phyloP scores from a whole-genome alignment of 2,329 filamentous ascomycete genomes.

The Penicillium italicum region DNA sequence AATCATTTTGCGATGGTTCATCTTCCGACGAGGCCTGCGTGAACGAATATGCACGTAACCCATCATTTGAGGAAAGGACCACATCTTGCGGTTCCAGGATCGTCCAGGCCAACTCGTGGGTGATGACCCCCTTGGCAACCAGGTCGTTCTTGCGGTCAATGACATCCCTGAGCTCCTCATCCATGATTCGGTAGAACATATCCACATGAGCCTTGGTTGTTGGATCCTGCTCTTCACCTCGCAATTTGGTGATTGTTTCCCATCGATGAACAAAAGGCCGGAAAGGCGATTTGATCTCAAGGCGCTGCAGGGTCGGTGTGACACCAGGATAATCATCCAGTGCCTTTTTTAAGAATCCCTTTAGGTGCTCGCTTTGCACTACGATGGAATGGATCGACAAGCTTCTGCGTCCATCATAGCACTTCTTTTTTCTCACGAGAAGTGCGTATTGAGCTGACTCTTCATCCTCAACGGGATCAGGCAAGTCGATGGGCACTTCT shows the following conservation, averaged over 20 bases:
- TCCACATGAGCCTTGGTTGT: conserved; percentile 48
- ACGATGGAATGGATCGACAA: conserved; percentile 61
- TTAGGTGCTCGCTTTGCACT: conserved; percentile 61
- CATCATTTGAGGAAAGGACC: conserved; percentile 8
- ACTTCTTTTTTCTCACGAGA: conserved; percentile 57
- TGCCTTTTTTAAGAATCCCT: conserved; percentile 53
- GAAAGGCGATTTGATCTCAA: conserved; percentile 61
- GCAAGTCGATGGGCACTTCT: conserved; percentile 53
- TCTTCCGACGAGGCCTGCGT: background rate
- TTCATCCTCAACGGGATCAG: conserved; percentile 58
- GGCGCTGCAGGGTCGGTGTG: conserved; percentile 55
- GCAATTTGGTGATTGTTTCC: conserved; percentile 46
- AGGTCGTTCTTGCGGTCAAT: conserved; percentile 53
- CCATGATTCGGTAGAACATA: conserved; percentile 48
- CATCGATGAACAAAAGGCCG: conserved; percentile 65
- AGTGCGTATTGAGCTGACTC: conserved; percentile 61
- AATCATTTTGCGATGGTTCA: background rate
- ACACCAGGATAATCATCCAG: conserved; percentile 59
- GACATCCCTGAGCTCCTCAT: conserved; percentile 50
- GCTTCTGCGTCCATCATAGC: conserved; percentile 57
- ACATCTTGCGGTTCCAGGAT: conserved; percentile 36
- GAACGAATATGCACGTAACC: conserved; percentile 13
- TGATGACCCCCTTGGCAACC: conserved; percentile 52
- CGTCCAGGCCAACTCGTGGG: conserved; percentile 47
- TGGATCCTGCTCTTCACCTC: conserved; percentile 43